phyloP scores from a whole-genome alignment of 106 monocot species.

The Dactylorhiza incarnata region DNA sequence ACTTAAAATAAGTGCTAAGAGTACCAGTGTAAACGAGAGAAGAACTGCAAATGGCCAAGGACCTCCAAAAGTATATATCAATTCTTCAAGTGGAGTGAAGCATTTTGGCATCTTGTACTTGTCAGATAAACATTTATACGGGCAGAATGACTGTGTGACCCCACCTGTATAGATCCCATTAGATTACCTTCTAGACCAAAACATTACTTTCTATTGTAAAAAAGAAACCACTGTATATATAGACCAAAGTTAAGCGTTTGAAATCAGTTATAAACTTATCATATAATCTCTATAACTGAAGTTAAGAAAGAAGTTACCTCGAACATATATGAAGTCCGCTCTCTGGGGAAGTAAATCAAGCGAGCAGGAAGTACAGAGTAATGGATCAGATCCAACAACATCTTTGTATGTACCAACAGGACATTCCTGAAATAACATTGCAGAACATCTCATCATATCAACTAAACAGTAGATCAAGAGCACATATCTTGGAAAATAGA shows the following conservation, averaged over 20 bases:
- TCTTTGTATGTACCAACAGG: constrained; percentile 90
- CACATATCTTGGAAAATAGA: neutral
- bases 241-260: neutral
- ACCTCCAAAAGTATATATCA: constrained; percentile 85
- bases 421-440: constrained; percentile 63
- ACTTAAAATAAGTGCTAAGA: constrained; percentile 67
- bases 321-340: constrained; percentile 75
- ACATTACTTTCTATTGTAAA: neutral
- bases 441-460: constrained; percentile 3
- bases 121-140: constrained; percentile 82
- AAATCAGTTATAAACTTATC: constrained; percentile 9
- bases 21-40: constrained; percentile 46
- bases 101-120: constrained; percentile 98
- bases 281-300: neutral
- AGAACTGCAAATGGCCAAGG: constrained; percentile 75
- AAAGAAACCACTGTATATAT: neutral
- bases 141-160: constrained; percentile 61
- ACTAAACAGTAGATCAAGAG: neutral
- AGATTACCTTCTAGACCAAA: neutral
- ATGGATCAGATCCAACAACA: constrained; percentile 64
- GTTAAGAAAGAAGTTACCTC: constrained; percentile 49
- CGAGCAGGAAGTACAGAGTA: constrained; percentile 64
- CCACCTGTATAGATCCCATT: constrained; percentile 47
- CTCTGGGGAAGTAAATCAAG: constrained; percentile 59
- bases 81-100: constrained; percentile 82